phyloP scores from a whole-genome alignment of 2,329 filamentous ascomycete species.

The Claviceps fusiformis region DNA sequence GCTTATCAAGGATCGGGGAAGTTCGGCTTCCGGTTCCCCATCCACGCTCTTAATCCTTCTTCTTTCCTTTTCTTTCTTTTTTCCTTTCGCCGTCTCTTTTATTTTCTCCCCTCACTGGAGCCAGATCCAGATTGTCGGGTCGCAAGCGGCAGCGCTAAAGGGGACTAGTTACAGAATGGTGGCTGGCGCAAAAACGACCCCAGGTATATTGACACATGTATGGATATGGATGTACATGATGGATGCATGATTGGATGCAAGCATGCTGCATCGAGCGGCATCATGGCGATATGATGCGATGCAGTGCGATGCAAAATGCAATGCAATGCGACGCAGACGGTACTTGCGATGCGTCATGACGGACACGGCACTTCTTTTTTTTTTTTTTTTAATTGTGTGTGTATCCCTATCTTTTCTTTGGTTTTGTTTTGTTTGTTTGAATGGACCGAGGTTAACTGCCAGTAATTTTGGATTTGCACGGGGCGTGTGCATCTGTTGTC shows the following conservation, averaged over 20 bases:
- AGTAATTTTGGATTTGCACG: background rate
- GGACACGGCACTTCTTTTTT: background rate
- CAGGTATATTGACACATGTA: background rate
- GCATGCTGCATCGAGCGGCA: background rate
- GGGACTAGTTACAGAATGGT: background rate
- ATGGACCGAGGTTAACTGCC: too few relatives aligned
- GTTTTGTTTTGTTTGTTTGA: too few relatives aligned
- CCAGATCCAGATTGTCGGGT: slow-evolving; percentile 1
- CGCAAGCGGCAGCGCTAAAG: background rate
- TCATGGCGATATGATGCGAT: background rate
- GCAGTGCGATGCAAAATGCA: background rate
- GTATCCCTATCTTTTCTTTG: too few relatives aligned
- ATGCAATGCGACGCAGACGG: background rate
- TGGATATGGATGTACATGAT: background rate
- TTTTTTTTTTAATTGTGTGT: too few relatives aligned
- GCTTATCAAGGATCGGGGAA: too few relatives aligned
- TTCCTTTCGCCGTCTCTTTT: too few relatives aligned
- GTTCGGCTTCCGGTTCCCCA: too few relatives aligned
- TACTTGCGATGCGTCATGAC: background rate
- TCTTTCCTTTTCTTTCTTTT: too few relatives aligned
- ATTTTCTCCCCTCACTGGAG: too few relatives aligned
- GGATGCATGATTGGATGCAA: background rate
- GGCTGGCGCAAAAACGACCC: background rate
- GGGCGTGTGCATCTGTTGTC: background rate
- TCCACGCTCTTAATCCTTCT: too few relatives aligned